A percentile compares a stretch with the other conserved stretches of the same genome.
Conservation (phyloP, 2,329 filamentous ascomycete genomes). For the Aspergillus glaucus region DNA sequence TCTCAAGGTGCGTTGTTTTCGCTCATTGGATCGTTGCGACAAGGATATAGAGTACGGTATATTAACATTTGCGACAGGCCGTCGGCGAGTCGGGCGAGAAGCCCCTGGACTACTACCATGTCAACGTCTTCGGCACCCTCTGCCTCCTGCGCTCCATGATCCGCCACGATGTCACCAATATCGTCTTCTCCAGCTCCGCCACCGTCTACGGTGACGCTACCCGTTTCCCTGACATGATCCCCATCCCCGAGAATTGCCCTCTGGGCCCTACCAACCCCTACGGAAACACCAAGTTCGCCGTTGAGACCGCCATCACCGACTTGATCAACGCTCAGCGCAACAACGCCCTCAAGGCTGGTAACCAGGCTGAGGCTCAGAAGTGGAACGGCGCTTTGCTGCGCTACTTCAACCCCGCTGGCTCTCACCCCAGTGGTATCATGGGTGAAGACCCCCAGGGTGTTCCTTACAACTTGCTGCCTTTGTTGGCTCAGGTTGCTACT, state of each 20-base stretch:
- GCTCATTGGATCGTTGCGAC: neutral
- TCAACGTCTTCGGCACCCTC: constrained; percentile 92
- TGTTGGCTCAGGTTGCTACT: constrained; percentile 92
- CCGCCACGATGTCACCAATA: constrained; percentile 85
- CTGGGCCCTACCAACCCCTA: constrained; percentile 97
- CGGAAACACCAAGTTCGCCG: constrained; percentile 89
- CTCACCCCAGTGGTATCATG: constrained; percentile 94
- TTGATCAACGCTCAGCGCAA: constrained; percentile 79
- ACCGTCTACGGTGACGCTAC: constrained; percentile 98
- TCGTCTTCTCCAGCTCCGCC: constrained; percentile 96
- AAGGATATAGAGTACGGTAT: too few relatives aligned
- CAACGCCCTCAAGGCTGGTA: constrained; percentile 72
- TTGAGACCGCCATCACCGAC: constrained; percentile 89
- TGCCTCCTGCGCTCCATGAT: constrained; percentile 80
- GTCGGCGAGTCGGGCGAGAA: constrained; percentile 93
- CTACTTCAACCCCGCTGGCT: constrained; percentile 96
- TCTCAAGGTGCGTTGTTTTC: constrained; percentile 61
- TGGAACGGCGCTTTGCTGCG: constrained; percentile 92
- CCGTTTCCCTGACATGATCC: constrained; percentile 95
- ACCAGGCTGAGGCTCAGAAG: constrained; percentile 60
- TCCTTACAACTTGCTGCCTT: constrained; percentile 89
- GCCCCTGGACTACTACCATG: constrained; percentile 93
- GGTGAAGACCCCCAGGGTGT: constrained; percentile 95
- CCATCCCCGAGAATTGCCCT: constrained; percentile 94
- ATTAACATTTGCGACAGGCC: constrained; percentile 50